These are phyloP conservation scores for Lactifluus subvellereus DNA, from an alignment of 768 basidiomycete genomes.

Conservation along the genomic window DNA sequence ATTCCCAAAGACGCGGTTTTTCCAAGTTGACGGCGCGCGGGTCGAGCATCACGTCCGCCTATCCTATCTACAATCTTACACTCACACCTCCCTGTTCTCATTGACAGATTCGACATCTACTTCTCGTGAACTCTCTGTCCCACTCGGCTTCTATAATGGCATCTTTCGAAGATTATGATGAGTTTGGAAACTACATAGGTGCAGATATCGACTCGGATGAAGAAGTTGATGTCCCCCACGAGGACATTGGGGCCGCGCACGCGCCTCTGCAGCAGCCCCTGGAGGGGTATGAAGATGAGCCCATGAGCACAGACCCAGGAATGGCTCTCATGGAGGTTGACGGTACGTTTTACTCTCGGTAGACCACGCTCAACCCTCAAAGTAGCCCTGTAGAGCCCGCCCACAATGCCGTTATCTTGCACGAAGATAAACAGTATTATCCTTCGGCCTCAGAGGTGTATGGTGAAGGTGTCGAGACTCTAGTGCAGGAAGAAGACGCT, in stretches of 20 bases:
- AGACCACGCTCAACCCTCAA: not conserved
- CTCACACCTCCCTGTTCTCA: not conserved
- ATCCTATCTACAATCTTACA: not conserved
- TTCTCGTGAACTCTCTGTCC: not conserved
- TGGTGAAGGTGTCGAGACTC: constrained; percentile 87
- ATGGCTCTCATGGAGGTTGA: constrained; percentile 81
- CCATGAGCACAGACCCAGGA: constrained; percentile 44
- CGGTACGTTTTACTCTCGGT: constrained; percentile 40
- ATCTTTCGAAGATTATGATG: constrained; percentile 75
- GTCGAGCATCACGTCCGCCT: not conserved
- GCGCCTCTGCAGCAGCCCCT: constrained; percentile 44
- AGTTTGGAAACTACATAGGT: constrained; percentile 98
- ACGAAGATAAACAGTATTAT: constrained; percentile 99
- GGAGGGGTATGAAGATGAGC: constrained; percentile 77
- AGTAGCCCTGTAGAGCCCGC: constrained; percentile 48
- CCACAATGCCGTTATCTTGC: constrained; percentile 80
- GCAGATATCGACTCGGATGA: constrained; percentile 91
- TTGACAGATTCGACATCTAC: not conserved
- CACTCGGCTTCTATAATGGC: constrained; percentile 36
- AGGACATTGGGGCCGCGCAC: constrained; percentile 38
- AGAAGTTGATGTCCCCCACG: constrained; percentile 50
- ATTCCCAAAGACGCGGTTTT: constrained; percentile 14
- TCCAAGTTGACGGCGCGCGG: not conserved
- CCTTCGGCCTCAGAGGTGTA: constrained; percentile 89
- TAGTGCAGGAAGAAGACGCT: constrained; percentile 97